Evolutionary conservation across 2,329 filamentous ascomycete genomes (phyloP), one percentile per base, ranked within the genome.

Genomic region (Setomelanomma holmii): DNA sequence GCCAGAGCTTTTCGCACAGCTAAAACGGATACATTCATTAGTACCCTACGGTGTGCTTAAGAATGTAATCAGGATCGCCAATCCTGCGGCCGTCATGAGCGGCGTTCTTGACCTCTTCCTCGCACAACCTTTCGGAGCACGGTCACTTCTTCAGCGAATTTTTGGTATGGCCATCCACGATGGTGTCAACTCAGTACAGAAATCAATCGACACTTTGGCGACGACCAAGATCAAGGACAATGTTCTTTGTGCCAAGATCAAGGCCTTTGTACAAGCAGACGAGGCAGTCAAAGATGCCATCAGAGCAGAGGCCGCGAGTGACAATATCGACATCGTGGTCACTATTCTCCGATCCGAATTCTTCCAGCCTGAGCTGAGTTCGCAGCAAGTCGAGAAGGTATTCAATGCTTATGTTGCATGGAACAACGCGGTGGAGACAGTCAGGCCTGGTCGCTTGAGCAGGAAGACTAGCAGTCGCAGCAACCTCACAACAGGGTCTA

Each of bases 361-460:
- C 35, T 81, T 97, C 35, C 76, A 86, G 43, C 90, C 91, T 0
- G 80, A 88, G 23, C 81, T 98, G 23, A 86, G 81, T 1, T 76
- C 87, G 0, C 84, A 89, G 51, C 92, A 98, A 74, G 87, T 96
- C 36, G 90, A 88, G 54, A 88, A 88, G 58, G 84, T 96, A 1
- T 96, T 91, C 80, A 98, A 98, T 71, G 91, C 92, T 22, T 98
- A 96, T 68, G 92, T 96, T 40, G 93, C 93, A 1, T 99, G 96
- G 86, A 96, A 96, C 75, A 91, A 89, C 66, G 93, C 92, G 0
- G 90, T 99, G 8, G 93, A 97, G 69, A 95, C 96, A 69, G 81
- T 78, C 53, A 64, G 56, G 47, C 63, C 71, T 53, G 63, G 52
- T 43, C 63, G 64, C 35, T 59, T 70, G 45, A 72, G 65, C 61